phyloP scores from a whole-genome alignment of 2,329 filamentous ascomycete genomes.

The Colletotrichum sp. region DNA sequence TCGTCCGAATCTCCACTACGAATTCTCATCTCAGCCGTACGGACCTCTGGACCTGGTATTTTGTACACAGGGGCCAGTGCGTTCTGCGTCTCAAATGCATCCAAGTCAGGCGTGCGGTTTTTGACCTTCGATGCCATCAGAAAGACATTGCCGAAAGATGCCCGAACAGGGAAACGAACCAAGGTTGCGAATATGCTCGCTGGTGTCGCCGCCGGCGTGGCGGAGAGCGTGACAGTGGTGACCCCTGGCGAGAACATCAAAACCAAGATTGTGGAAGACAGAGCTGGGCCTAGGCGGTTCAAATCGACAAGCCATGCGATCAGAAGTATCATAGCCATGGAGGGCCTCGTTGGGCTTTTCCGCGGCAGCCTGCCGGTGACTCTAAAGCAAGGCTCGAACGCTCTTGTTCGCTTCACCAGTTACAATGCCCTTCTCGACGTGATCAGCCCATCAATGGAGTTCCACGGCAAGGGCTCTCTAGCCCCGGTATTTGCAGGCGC shows the following conservation, averaged over 20 bases:
- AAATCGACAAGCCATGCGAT: neutral
- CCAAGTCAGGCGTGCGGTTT: slow-evolving; percentile 27
- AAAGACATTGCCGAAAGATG: slow-evolving; percentile 7
- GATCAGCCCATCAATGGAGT: neutral
- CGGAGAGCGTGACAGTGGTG: slow-evolving; percentile 27
- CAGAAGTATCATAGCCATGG: neutral
- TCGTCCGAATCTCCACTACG: neutral
- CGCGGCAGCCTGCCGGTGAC: slow-evolving; percentile 24
- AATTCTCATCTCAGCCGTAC: neutral
- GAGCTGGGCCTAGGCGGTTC: slow-evolving; percentile 12
- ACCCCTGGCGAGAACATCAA: slow-evolving; percentile 31
- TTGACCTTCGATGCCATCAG: slow-evolving; percentile 25
- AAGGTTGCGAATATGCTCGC: slow-evolving; percentile 26
- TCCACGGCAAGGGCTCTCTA: neutral
- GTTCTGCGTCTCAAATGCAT: slow-evolving; percentile 25
- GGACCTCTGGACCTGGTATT: neutral
- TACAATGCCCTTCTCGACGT: slow-evolving; percentile 25
- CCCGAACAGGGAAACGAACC: neutral
- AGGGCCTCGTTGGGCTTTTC: slow-evolving; percentile 9
- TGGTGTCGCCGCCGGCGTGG: slow-evolving; percentile 25
- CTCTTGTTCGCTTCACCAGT: slow-evolving; percentile 25
- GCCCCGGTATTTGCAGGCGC: slow-evolving; percentile 20
- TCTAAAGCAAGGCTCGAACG: slow-evolving; percentile 27
- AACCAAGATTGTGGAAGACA: slow-evolving; percentile 28
- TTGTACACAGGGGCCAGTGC: slow-evolving; percentile 20